phyloP scores from a whole-genome alignment of 371 early-diverging fungal species.

The Syncephalastrum racemosum region DNA sequence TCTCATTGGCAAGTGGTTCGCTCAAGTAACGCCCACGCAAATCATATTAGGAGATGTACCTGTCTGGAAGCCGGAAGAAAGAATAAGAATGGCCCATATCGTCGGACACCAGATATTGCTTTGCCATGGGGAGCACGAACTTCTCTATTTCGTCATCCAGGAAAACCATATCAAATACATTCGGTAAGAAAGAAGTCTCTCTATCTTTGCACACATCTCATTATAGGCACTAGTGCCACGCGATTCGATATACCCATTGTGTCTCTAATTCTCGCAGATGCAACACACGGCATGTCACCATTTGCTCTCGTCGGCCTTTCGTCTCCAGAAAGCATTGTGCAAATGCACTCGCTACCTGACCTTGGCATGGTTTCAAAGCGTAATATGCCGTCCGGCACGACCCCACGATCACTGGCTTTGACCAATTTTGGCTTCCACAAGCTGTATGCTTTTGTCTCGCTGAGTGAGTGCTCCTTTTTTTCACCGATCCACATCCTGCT shows the following conservation, averaged over 20 bases:
- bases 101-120: too few relatives aligned
- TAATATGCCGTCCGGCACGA: slow-evolving; percentile 39
- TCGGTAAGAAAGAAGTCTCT: neutral
- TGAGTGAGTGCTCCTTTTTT: slow-evolving; percentile 48
- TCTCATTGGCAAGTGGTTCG: too few relatives aligned
- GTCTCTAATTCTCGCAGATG: too few relatives aligned
- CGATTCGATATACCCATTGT: slow-evolving; percentile 28
- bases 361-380: slow-evolving; percentile 43
- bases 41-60: too few relatives aligned
- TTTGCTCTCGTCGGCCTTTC: slow-evolving; percentile 74
- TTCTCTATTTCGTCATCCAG: too few relatives aligned
- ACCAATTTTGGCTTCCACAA: slow-evolving; percentile 61
- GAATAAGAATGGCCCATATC: too few relatives aligned
- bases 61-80: too few relatives aligned
- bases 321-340: slow-evolving; percentile 56
- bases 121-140: too few relatives aligned
- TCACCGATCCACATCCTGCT: neutral
- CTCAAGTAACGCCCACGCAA: too few relatives aligned
- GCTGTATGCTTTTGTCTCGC: slow-evolving; percentile 58
- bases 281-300: slow-evolving; percentile 59
- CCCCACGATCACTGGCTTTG: slow-evolving; percentile 75
- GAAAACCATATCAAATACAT: too few relatives aligned
- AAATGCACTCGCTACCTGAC: slow-evolving; percentile 53
- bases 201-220: slow-evolving; percentile 31
- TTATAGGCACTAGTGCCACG: slow-evolving; percentile 55